phyloP scores from a whole-genome alignment of 768 basidiomycete species.

The Suillus sp. region DNA sequence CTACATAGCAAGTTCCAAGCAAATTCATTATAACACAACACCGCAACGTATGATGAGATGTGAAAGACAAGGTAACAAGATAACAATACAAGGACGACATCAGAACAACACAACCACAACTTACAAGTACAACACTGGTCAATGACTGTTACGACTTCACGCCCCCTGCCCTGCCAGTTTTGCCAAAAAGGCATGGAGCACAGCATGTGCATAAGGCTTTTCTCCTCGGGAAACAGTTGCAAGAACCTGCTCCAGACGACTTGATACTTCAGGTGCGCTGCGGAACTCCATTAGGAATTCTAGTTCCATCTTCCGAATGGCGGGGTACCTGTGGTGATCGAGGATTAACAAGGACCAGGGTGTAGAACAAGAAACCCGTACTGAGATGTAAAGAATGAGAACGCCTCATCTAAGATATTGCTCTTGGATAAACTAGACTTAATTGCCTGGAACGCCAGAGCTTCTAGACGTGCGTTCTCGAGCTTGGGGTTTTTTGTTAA shows the following conservation, averaged over 20 bases:
- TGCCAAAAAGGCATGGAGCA: neutral
- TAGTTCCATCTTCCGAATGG: constrained; percentile 16
- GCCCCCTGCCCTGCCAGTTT: neutral
- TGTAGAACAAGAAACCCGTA: constrained; percentile 5
- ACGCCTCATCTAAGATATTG: constrained; percentile 32
- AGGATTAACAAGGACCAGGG: neutral
- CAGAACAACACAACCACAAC: neutral
- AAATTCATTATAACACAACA: neutral
- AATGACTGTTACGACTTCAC: neutral
- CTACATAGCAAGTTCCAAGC: neutral
- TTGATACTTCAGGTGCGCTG: neutral
- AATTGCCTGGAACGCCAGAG: constrained; percentile 26
- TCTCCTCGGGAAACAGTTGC: neutral
- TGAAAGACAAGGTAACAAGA: neutral
- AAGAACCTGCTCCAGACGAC: neutral
- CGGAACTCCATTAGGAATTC: neutral
- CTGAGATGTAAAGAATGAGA: constrained; percentile 35
- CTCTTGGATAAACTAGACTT: constrained; percentile 23
- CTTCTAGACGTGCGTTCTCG: neutral
- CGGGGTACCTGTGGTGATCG: constrained; percentile 18
- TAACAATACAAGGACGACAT: neutral
- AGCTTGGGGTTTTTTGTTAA: neutral
- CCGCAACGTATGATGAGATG: neutral
- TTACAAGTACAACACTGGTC: neutral
- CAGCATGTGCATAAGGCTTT: neutral